Evolutionary conservation across 495 filamentous ascomycete species (phyloP).

Genomic region (Podospora didyma): DNA sequence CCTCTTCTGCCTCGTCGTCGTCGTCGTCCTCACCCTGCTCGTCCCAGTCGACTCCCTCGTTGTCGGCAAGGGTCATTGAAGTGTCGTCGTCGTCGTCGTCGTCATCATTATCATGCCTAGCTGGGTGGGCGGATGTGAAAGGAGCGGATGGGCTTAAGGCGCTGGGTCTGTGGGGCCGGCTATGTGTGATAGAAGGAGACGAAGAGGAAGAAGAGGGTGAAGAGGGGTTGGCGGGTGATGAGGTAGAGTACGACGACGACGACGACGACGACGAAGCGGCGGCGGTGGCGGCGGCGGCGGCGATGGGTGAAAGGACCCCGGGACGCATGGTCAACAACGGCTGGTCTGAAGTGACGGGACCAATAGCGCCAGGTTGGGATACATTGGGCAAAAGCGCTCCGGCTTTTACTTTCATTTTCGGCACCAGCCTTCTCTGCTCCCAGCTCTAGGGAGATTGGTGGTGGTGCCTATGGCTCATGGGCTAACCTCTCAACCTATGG

Average conservation of each 20-base stretch:
- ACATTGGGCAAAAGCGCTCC: not conserved
- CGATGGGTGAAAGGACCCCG: not conserved
- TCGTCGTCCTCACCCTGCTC: constrained; percentile 19
- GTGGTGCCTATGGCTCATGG: not conserved
- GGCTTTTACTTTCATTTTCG: not conserved
- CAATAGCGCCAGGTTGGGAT: not conserved
- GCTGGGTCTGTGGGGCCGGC: too few species aligned
- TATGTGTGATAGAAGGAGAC: too few species aligned
- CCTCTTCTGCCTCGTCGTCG: constrained; percentile 11
- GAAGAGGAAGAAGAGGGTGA: not conserved
- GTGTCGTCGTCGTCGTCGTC: constrained; percentile 6
- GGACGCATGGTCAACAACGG: constrained; percentile 2
- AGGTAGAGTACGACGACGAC: not conserved
- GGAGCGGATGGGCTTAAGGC: not conserved
- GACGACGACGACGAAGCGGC: not conserved
- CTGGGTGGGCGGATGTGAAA: not conserved
- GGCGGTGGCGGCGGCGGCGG: not conserved
- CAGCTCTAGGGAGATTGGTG: not conserved
- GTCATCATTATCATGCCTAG: not conserved
- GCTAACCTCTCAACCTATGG: too few species aligned
- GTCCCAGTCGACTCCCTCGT: constrained; percentile 17
- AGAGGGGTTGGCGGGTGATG: too few species aligned
- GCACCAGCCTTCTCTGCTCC: not conserved
- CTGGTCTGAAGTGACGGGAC: not conserved
- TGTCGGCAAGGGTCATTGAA: constrained; percentile 12